Base-by-base conservation (phyloP, 1,284 basidiomycete genomes). In the Boletus sp. region DNA sequence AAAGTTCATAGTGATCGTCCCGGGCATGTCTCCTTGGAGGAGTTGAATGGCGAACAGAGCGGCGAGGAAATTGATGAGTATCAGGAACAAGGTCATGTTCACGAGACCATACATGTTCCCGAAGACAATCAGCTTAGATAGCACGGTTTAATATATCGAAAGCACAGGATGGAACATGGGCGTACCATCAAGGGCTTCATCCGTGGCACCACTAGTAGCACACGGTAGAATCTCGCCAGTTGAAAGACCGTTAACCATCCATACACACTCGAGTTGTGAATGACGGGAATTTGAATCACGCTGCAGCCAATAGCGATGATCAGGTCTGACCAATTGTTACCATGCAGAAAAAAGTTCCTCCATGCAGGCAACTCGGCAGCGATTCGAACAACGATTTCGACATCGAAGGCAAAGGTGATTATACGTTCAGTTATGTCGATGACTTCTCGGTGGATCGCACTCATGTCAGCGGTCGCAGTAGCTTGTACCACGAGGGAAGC, bases 161-260 rank as follows among this genome's bases (percentile, higher is more conserved):
- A 20, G 17, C 14, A 41, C 43, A 19, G 25, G 4, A 35, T 10
- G n/a, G 19, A 16, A 25, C 23, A 25, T 30, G 50, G 44, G 54
- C 82, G 50, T 53, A 91, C 88, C 68, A 93, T 65, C 40, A 92
- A 69, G 4, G 83, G 82, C 51, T 80, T 81, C 88, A 94, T 94
- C 47, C 90, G 75, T 2, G 93, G 93, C 13, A 95, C 79, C 37
- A 85, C 88, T 36, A 97, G 67, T 59, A 98, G 94, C 27, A 98
- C 91, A 2, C 95, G 78, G 67, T 99, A 98, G 72, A 97, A 98
- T 55, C 95, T 77, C 52, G 79, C 75, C 6, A 98, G 73, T 63
- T 94, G 91, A 60, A 98, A 91, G 34, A 90, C 79, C 2, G 92
- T 96, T 55, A 98, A 78, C 95, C 95, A 99, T 0, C 85, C 79